Conservation (phyloP, 2,329 filamentous ascomycete genomes). For the Periglandula ipomoeae region DNA sequence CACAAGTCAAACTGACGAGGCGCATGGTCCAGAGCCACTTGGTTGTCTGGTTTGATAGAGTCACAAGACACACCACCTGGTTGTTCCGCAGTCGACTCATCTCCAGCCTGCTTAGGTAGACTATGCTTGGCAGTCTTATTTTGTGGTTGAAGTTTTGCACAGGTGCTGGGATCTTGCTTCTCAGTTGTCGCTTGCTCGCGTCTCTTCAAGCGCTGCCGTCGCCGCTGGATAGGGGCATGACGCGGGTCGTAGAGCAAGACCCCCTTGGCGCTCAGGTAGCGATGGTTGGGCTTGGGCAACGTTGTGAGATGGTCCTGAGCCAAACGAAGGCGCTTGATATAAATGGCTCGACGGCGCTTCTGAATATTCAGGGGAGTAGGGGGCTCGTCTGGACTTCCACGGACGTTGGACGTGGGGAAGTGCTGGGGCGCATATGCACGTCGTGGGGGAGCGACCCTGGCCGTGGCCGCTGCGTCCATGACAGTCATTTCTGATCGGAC, state of each 20-base stretch:
- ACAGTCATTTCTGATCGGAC: constrained; percentile 5
- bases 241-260: constrained; percentile 7
- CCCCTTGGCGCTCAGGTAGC: constrained; percentile 9
- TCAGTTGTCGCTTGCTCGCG: background rate
- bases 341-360: background rate
- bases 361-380: background rate
- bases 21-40: background rate
- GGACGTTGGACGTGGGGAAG: constrained; percentile 12
- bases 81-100: constrained; percentile 6
- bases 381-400: constrained; percentile 3
- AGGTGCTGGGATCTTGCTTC: background rate
- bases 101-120: background rate
- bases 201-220: background rate
- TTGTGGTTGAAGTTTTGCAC: background rate
- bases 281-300: constrained; percentile 8
- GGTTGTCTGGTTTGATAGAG: background rate
- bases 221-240: background rate
- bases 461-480: constrained; percentile 1
- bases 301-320: constrained; percentile 9
- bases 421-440: constrained; percentile 4
- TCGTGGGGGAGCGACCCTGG: background rate
- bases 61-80: constrained; percentile 1
- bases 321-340: constrained; percentile 1
- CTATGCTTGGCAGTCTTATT: background rate
- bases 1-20: background rate